Percentiles rank a stretch among this genome's conserved stretches.
phyloP scores from a whole-genome alignment of 805 yeast genomes.

The Danielia oregonensis region DNA sequence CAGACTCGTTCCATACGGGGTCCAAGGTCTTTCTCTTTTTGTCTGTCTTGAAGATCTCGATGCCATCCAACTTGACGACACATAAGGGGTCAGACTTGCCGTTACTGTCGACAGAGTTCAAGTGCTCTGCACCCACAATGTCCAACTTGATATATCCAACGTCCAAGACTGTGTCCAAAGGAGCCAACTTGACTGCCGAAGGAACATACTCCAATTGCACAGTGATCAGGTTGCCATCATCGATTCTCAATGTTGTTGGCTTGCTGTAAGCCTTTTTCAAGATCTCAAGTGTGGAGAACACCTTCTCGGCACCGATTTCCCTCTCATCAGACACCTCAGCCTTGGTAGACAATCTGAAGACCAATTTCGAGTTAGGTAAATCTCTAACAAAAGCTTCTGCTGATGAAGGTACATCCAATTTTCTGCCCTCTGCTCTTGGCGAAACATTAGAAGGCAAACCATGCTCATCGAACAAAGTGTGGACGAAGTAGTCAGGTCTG shows the following conservation, averaged over 20 bases:
- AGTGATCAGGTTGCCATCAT: conserved; percentile 34
- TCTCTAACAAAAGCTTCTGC: conserved; percentile 70
- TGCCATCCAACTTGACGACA: conserved; percentile 50
- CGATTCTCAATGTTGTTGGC: conserved; percentile 45
- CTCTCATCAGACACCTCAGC: conserved; percentile 43
- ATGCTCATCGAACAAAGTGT: conserved; percentile 62
- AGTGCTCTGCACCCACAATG: conserved; percentile 50
- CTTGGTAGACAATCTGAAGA: conserved; percentile 55
- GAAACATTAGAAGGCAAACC: conserved; percentile 56
- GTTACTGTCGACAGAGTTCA: conserved; percentile 61
- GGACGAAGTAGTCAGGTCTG: conserved; percentile 49
- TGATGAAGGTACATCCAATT: conserved; percentile 39
- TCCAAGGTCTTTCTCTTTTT: conserved; percentile 61
- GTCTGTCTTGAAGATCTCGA: conserved; percentile 53
- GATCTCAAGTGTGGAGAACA: conserved; percentile 50
- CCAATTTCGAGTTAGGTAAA: conserved; percentile 53
- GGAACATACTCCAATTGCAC: conserved; percentile 63
- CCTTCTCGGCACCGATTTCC: conserved; percentile 50
- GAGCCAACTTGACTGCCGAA: conserved; percentile 47
- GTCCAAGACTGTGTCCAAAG: conserved; percentile 60
- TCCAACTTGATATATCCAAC: conserved; percentile 62
- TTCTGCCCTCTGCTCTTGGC: conserved; percentile 44
- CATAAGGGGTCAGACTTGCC: conserved; percentile 78
- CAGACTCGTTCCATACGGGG: conserved; percentile 74
- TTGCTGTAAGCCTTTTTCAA: conserved; percentile 45